Conservation (phyloP, 2,329 filamentous ascomycete genomes). For the Penicillium sp. region DNA sequence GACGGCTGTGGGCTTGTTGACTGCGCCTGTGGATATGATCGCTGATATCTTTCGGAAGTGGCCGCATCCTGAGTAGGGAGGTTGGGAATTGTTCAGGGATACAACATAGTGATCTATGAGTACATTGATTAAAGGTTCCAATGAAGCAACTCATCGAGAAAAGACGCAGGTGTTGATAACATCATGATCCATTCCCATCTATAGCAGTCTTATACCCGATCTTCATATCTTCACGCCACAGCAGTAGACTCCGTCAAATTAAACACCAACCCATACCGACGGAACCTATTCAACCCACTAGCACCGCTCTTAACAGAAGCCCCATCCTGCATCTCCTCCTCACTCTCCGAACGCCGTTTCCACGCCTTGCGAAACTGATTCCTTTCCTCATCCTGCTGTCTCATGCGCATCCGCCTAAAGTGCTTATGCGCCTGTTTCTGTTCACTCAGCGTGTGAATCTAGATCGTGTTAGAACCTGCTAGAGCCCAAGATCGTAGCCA, state of each 20-base stretch:
- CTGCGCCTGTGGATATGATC: constrained; percentile 54
- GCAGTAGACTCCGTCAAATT: constrained; percentile 7
- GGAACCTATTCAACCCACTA: constrained; percentile 10
- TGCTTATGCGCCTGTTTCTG: constrained; percentile 33
- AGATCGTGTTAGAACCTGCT: no score
- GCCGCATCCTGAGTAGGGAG: constrained; percentile 27
- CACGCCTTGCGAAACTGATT: constrained; percentile 34
- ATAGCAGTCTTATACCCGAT: not conserved
- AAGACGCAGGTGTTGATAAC: not conserved
- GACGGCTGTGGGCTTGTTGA: constrained; percentile 50
- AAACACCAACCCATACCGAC: constrained; percentile 9
- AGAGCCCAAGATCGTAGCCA: constrained; percentile 15
- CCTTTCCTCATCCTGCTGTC: constrained; percentile 32
- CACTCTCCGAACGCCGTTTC: constrained; percentile 22
- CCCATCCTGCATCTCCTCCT: not conserved
- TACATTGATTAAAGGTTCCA: no score
- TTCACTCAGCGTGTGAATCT: constrained; percentile 29
- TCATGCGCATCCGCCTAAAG: constrained; percentile 29
- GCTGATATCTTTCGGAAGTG: constrained; percentile 55
- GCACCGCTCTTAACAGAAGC: not conserved
- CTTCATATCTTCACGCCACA: constrained; percentile 10
- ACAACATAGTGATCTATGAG: not conserved
- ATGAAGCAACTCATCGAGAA: no score
- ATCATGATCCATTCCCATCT: not conserved
- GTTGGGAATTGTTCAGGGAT: not conserved